phyloP scores from a whole-genome alignment of 2,329 filamentous ascomycete genomes.

The Oidium heveae region DNA sequence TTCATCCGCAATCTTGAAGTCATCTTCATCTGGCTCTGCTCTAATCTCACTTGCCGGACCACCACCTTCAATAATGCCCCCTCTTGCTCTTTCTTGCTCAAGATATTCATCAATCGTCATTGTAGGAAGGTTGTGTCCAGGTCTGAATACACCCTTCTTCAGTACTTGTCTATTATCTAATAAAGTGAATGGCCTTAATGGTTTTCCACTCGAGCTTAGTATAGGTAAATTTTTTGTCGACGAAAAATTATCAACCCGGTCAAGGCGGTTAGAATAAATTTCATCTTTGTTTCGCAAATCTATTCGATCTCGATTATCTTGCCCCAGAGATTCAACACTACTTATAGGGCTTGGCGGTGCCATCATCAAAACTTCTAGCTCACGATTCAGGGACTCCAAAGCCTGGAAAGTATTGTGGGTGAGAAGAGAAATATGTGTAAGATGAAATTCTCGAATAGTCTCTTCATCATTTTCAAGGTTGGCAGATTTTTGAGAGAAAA shows the following conservation, averaged over 20 bases:
- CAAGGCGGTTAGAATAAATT: constrained; percentile 43
- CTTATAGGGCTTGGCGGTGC: constrained; percentile 31
- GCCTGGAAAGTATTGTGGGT: constrained; percentile 63
- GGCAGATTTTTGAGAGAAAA: constrained; percentile 31
- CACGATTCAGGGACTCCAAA: constrained; percentile 67
- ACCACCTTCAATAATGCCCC: constrained; percentile 77
- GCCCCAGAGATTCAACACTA: constrained; percentile 18
- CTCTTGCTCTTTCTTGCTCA: constrained; percentile 63
- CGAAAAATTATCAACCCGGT: constrained; percentile 29
- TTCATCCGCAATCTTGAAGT: constrained; percentile 62
- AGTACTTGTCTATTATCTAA: constrained; percentile 53
- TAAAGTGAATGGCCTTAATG: constrained; percentile 74
- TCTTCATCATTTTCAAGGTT: constrained; percentile 57
- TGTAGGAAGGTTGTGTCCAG: constrained; percentile 80
- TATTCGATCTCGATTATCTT: constrained; percentile 21
- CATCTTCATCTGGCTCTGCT: constrained; percentile 66
- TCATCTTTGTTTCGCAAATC: constrained; percentile 18
- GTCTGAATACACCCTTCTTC: constrained; percentile 58
- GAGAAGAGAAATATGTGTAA: constrained; percentile 48
- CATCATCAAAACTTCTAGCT: constrained; percentile 56
- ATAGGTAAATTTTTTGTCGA: constrained; percentile 38
- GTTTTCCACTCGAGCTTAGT: constrained; percentile 55
- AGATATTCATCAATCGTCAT: constrained; percentile 98
- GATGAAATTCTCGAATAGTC: constrained; percentile 50
- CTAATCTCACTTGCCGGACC: constrained; percentile 46